phyloP scores from a whole-genome alignment of 2,329 filamentous ascomycete species.

The Nannizzia gypsea region DNA sequence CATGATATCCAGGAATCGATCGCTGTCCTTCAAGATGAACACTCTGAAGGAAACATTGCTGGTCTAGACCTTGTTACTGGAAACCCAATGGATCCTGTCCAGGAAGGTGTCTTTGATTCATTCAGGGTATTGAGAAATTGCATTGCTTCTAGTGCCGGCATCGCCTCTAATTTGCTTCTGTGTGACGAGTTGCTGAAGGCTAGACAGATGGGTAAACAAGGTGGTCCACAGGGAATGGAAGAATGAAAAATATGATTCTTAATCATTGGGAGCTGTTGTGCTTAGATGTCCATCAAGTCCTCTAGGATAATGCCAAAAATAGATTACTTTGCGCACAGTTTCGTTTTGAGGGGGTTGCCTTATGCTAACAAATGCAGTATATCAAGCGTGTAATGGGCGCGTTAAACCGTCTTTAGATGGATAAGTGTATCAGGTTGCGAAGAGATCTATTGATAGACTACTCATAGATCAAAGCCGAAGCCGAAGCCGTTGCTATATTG shows the following conservation, averaged over 20 bases:
- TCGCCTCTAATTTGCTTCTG: constrained; percentile 85
- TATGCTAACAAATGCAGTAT: not conserved
- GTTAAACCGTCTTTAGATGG: too few relatives aligned
- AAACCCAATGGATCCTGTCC: constrained; percentile 85
- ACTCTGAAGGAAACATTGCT: constrained; percentile 69
- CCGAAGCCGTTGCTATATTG: too few relatives aligned
- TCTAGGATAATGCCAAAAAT: constrained; percentile 4
- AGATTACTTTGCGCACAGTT: not conserved
- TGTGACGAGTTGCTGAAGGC: constrained; percentile 98
- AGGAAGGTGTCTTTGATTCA: constrained; percentile 89
- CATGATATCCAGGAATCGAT: constrained; percentile 94
- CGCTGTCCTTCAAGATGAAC: constrained; percentile 74
- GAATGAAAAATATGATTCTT: constrained; percentile 25
- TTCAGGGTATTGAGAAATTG: constrained; percentile 91
- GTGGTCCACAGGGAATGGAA: constrained; percentile 33
- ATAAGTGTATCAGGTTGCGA: too few relatives aligned
- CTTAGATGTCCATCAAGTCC: not conserved
- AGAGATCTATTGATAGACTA: too few relatives aligned
- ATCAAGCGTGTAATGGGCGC: too few relatives aligned
- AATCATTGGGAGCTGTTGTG: not conserved
- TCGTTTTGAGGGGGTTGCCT: not conserved
- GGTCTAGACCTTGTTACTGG: constrained; percentile 79
- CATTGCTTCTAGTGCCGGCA: constrained; percentile 85
- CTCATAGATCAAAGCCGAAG: too few relatives aligned
- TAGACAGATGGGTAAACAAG: constrained; percentile 64